Evolutionary conservation across 176 grass and related monocot species (phyloP), one percentile per base, ranked within the genome.

Genomic region (Rhynchospora pubera): DNA sequence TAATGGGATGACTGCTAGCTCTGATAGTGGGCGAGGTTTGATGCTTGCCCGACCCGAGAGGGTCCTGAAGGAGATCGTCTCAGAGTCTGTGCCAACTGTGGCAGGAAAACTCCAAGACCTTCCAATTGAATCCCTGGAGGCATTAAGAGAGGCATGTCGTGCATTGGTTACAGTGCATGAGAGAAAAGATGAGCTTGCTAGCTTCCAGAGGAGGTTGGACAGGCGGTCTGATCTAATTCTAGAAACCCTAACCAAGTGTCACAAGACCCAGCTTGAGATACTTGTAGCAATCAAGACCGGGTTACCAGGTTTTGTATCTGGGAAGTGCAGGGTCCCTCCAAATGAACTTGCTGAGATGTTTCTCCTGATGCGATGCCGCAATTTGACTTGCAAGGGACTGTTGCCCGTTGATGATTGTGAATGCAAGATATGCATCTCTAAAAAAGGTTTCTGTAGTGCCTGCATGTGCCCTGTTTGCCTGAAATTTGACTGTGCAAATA

Each of bases 401-500:
- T 64, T 99, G 46, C 97, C 97, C 3, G 89, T 99, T 46, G 97
- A 99, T 14, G 93, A 99, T 43, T 99, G 97, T 15, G 97, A 91
- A 14, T 99, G 97, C 50, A 99, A 99, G 75, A 91, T 99, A 55
- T 99, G 97, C 57, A 58, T 90, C 39, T 80, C 89, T 44, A 90
- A 91, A 64, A 99, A 99, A 59, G 97, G 93, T 3, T 99, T 99
- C 85, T 99, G 97, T 79, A 91, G 89, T 0, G 46, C 92, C 0
- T 99, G 97, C 71, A 99, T 89, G 86, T 99, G 97, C 83, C 89
- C 97, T 1, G 84, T 99, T 78, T 99, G 97, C 85, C 79, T 89
- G 12, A 95, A 95, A 87, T 99, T 99, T 14, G 97, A 96, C 50
- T 99, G 93, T 64, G 92, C 97, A 13, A 88, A 85, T 14, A 95